These are phyloP conservation scores for Kodamaea anthophila DNA, from an alignment of 1,139 yeast genomes.

Conservation along the genomic window DNA sequence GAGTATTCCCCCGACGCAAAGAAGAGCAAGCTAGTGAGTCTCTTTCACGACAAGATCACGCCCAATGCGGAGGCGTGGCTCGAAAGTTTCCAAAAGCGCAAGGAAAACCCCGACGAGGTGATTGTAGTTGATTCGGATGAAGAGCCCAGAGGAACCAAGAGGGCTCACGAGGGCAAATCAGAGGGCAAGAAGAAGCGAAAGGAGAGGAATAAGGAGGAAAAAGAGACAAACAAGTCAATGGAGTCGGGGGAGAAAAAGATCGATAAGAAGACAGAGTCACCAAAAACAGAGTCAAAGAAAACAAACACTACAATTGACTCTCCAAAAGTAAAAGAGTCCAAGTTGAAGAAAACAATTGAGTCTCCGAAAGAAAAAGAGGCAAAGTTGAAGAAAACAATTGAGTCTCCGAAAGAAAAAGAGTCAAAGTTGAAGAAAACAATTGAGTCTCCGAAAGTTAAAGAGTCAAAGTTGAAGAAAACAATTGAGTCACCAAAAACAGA, in stretches of 20 bases:
- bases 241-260: no score
- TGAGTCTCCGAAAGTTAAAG: no score
- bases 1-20: constrained; percentile 54
- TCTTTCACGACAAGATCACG: constrained; percentile 45
- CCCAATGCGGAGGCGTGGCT: constrained; percentile 33
- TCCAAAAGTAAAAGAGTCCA: no score
- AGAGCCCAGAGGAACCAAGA: background rate
- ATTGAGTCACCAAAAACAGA: no score
- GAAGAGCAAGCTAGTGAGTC: constrained; percentile 51
- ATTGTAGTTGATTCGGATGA: background rate
- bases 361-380: no score
- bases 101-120: background rate
- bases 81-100: no score
- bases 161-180: background rate
- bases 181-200: constrained; percentile 10
- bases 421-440: no score
- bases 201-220: constrained; percentile 7
- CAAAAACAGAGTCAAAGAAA: constrained; percentile 9
- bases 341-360: no score
- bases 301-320: constrained; percentile 2
- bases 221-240: no score
- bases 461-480: no score
- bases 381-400: no score
- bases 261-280: constrained; percentile 4
- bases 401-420: no score